Evolutionary conservation across 805 yeast species (phyloP), one percentile per base, ranked within the genome.

Genomic region (Saccharomycopsis vini): DNA sequence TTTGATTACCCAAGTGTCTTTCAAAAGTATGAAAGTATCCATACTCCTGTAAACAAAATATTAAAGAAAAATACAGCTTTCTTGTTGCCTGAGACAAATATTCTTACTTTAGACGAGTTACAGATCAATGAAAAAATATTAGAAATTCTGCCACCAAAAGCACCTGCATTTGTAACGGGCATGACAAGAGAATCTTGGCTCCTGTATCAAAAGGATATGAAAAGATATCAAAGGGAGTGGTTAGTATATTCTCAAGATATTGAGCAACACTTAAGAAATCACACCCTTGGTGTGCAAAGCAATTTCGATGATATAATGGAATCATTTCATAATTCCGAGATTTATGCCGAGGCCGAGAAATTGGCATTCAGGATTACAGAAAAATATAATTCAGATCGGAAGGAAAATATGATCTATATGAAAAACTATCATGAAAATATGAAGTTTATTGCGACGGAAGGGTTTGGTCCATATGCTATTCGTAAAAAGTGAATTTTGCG

Each of bases 1-100:
- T 24, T 24, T 38, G 31, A 28, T 4, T 23, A 31, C 22, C 36
- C 5, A 22, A 31, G 34, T 18, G 22, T 5, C 19, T 16, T 5
- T 29, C 21, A 12, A 30, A 42, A 33, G 22, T 34, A 31, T 16
- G 50, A 44, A 13, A 31, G 42, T n/a, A 16, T 48, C 9, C 45
- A 41, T 38, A 42, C 48, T 19, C 51, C 51, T 4, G 51, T 48
- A 5, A 48, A 46, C 33, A 35, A 40, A 20, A 20, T 43, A n/a
- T 23, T 37, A 13, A 22, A 9, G 12, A 6, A 7, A 19, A 7
- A 7, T 7, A 6, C 9, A 9, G 37, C n/a, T 34, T 5, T 5
- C 5, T 5, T 15, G 12, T 34, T 34, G 22, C 10, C 19, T 15
- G 5, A 23, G 39, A 16, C 10, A n/a, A 45, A 47, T 28, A 20